These are phyloP conservation scores for Nasturtium officinale DNA, from an alignment of 345 rosid species.

Conservation along the genomic window DNA sequence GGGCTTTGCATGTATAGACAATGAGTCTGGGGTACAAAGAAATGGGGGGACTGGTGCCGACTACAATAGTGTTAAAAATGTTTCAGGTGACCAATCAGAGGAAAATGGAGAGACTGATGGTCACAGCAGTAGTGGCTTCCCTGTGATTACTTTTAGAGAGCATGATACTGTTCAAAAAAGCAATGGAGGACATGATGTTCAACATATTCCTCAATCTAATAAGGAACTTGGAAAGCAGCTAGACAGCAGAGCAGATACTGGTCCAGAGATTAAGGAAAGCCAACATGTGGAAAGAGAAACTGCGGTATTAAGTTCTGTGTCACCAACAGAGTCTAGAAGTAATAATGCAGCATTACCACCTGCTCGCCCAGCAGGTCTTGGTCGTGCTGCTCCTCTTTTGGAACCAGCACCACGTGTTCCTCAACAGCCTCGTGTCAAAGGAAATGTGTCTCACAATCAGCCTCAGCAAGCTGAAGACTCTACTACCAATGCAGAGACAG, in stretches of 20 bases:
- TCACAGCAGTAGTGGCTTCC: constrained; percentile 28
- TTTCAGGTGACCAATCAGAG: constrained; percentile 27
- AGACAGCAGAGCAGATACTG: constrained; percentile 35
- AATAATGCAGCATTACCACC: constrained; percentile 44
- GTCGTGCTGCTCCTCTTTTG: constrained; percentile 76
- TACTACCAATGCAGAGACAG: constrained; percentile 57
- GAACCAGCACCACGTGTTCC: constrained; percentile 71
- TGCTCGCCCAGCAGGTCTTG: constrained; percentile 90
- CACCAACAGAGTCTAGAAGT: constrained; percentile 50
- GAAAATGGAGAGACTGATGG: constrained; percentile 38
- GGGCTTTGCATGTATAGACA: constrained; percentile 18
- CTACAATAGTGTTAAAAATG: constrained; percentile 10
- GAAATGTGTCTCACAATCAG: constrained; percentile 55
- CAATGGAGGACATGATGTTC: constrained; percentile 29
- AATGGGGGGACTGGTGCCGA: constrained; percentile 20
- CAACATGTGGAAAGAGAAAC: constrained; percentile 39
- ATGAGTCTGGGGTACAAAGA: constrained; percentile 16
- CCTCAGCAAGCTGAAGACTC: constrained; percentile 73
- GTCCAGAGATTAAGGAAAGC: constrained; percentile 37
- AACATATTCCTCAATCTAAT: constrained; percentile 11
- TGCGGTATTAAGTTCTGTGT: constrained; percentile 35
- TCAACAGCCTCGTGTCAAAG: constrained; percentile 78
- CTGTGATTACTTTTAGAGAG: constrained; percentile 27
- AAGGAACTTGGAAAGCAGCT: constrained; percentile 26
- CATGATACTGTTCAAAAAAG: constrained; percentile 8